These are phyloP conservation scores for Suillus subalutaceus DNA, from an alignment of 768 basidiomycete species.

Conservation along the genomic window DNA sequence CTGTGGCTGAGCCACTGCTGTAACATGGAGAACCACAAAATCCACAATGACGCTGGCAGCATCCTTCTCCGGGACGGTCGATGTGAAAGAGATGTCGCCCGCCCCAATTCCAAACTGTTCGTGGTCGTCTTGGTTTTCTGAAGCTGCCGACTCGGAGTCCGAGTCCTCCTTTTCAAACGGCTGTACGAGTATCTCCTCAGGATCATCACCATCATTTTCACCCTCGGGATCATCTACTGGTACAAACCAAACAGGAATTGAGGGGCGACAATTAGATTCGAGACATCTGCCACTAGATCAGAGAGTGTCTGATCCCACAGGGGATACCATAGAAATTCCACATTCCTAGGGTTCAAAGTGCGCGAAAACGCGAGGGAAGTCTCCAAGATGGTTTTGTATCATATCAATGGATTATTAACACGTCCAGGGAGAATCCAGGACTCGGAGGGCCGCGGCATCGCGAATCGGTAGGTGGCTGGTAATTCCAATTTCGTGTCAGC, in stretches of 20 bases:
- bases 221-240: not conserved
- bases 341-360: not conserved
- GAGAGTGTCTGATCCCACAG: not conserved
- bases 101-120: not conserved
- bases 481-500: too few species aligned
- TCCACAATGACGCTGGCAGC: not conserved
- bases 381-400: not conserved
- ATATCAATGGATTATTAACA: not conserved
- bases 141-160: too few species aligned
- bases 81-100: not conserved
- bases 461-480: too few species aligned
- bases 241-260: not conserved
- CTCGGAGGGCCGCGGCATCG: too few species aligned
- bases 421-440: not conserved
- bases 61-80: not conserved
- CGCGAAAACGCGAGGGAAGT: not conserved
- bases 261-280: not conserved
- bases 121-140: too few species aligned
- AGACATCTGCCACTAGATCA: not conserved
- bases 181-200: not conserved
- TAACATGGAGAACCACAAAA: not conserved
- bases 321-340: not conserved
- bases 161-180: too few species aligned
- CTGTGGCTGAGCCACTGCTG: not conserved
- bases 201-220: not conserved